Conservation (phyloP, 176 grass and related monocot species). For the Coix lacrymajobi region DNA sequence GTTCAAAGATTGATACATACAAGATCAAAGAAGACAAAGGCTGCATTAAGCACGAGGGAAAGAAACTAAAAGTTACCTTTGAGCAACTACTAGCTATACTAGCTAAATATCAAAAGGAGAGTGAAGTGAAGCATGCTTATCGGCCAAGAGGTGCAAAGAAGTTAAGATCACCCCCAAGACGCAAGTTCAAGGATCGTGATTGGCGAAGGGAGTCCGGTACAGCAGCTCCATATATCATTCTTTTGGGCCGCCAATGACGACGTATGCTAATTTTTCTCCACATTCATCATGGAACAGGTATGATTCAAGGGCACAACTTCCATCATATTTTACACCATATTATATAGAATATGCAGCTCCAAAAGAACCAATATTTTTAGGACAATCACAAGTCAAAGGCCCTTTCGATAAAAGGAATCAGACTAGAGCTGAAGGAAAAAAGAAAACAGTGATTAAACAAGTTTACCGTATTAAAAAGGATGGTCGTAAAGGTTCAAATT, state of each 20-base stretch:
- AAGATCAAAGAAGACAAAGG: too few relatives aligned
- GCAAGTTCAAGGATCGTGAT: not conserved
- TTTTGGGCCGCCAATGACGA: not conserved
- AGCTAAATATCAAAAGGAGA: not conserved
- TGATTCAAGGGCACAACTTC: not conserved
- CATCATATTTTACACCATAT: not conserved
- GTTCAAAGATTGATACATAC: too few relatives aligned
- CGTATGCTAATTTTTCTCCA: not conserved
- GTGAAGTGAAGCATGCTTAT: not conserved
- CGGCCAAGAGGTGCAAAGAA: too few relatives aligned
- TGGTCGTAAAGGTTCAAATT: not conserved
- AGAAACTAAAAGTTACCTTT: not conserved
- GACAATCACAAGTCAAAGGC: not conserved
- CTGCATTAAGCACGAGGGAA: too few relatives aligned
- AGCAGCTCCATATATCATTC: not conserved
- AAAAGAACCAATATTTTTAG: not conserved
- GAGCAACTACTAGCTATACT: too few relatives aligned
- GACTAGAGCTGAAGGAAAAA: too few relatives aligned
- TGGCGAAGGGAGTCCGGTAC: not conserved
- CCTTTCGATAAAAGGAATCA: not conserved
- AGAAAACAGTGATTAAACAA: not conserved
- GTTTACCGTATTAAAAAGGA: not conserved
- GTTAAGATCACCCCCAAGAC: not conserved
- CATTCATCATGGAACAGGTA: not conserved
- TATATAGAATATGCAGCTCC: not conserved